Evolutionary conservation across 2,329 filamentous ascomycete species (phyloP), one percentile per base, ranked within the genome.

Genomic region (Huntiella abstrusa): DNA sequence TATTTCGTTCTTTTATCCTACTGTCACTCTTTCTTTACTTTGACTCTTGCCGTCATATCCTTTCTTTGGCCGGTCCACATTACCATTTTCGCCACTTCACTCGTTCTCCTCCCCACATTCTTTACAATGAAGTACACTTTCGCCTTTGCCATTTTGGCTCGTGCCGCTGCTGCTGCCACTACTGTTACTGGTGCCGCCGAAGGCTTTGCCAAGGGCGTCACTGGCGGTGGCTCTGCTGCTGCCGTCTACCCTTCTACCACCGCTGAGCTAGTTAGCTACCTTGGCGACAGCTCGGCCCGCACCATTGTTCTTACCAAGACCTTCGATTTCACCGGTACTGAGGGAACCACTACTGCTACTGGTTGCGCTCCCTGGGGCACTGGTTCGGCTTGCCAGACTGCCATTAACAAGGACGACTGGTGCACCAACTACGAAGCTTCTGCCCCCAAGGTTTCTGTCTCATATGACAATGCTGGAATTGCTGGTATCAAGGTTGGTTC

Each of bases 281-380:
- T 80, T 4, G 63, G 64, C 6, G 72, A 77, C 57, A 60, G 58
- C 46, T 56, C 62, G 15, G 54, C 74, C 10, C 68, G 73, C 17
- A 68, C 70, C 50, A 77, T 80, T 53, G 64, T 78, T 46, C 62
- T 79, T 22, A 65, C 66, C 55, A 70, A 73, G 55, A 65, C 64
- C 41, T 68, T 69, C 55, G 67, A 73, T 61, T 77, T 74, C 62
- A 67, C 62, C 32, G 65, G 64, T 34, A 65, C 64, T 8, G 72
- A 76, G 57, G 73, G 73, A 35, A 68, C 63, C 3, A 62, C 62
- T 4, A 70, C 63, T 22, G 65, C 58, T 36, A 66, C 63, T 12
- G 74, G 74, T 16, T 79, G 75, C 54, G 67, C 72, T 12, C 73
- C 74, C 17, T 73, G 67, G 60, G 72, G 70, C 34, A 72, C 69